A percentile compares a stretch with the other conserved stretches of the same genome.
phyloP scores from a whole-genome alignment of 176 grass and related monocot species.

The Hyparrhenia diplandra region DNA sequence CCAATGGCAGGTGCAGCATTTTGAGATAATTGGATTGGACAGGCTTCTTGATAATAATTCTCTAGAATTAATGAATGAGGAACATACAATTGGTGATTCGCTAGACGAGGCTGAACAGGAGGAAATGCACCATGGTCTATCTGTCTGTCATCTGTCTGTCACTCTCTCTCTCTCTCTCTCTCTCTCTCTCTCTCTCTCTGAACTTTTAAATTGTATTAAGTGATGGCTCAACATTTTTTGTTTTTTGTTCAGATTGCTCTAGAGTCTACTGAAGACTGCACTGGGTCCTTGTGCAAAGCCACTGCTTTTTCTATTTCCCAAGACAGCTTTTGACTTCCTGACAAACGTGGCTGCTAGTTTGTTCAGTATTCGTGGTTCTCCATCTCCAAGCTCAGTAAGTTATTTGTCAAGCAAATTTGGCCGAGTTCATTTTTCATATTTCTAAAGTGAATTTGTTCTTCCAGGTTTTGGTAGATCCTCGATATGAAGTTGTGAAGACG shows the following conservation, averaged over 20 bases:
- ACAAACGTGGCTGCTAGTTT: slow-evolving; percentile 56
- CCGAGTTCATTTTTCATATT: background rate
- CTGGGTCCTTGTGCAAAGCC: slow-evolving; percentile 47
- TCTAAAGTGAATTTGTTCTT: slow-evolving; percentile 28
- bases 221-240: background rate
- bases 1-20: slow-evolving; percentile 63
- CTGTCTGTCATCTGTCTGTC: background rate
- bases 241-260: slow-evolving; percentile 38
- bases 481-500: slow-evolving; percentile 52
- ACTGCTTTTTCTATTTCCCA: slow-evolving; percentile 50
- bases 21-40: slow-evolving; percentile 86
- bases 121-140: slow-evolving; percentile 36
- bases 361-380: slow-evolving; percentile 47
- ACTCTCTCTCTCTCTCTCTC: background rate
- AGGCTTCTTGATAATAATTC: slow-evolving; percentile 55
- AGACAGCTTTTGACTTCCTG: slow-evolving; percentile 64
- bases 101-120: slow-evolving; percentile 43
- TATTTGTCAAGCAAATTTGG: slow-evolving; percentile 5
- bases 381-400: slow-evolving; percentile 50
- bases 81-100: slow-evolving; percentile 20
- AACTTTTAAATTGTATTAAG: slow-evolving; percentile 9
- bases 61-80: slow-evolving; percentile 37
- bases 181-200: background rate
- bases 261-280: slow-evolving; percentile 52
- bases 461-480: slow-evolving; percentile 48